phyloP scores from a whole-genome alignment of 352 stramenopile genomes.

The Phytophthora parvispora region DNA sequence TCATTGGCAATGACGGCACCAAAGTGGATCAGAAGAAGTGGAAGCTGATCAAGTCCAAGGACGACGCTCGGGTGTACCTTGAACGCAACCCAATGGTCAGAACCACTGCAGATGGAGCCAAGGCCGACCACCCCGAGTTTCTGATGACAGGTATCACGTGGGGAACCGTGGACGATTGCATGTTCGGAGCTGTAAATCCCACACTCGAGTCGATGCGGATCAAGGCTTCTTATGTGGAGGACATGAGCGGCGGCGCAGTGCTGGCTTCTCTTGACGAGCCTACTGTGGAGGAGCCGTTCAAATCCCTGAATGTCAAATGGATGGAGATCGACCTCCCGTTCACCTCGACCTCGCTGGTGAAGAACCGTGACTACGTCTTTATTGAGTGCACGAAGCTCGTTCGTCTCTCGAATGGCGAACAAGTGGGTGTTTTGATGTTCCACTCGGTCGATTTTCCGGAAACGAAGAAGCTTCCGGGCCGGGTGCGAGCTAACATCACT shows the following conservation, averaged over 20 bases:
- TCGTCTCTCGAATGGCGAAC: slow-evolving; percentile 38
- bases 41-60: slow-evolving; percentile 45
- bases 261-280: slow-evolving; percentile 48
- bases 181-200: slow-evolving; percentile 50
- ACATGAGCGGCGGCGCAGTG: slow-evolving; percentile 49
- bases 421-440: slow-evolving; percentile 53
- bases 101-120: slow-evolving; percentile 2
- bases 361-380: slow-evolving; percentile 59
- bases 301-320: slow-evolving; percentile 47
- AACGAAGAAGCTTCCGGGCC: slow-evolving; percentile 42
- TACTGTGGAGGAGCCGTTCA: slow-evolving; percentile 57
- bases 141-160: slow-evolving; percentile 43
- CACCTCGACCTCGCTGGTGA: slow-evolving; percentile 28
- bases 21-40: slow-evolving; percentile 44
- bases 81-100: slow-evolving; percentile 26
- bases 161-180: slow-evolving; percentile 51
- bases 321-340: slow-evolving; percentile 47
- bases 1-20: slow-evolving; percentile 13
- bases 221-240: slow-evolving; percentile 56
- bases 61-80: slow-evolving; percentile 36
- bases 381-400: slow-evolving; percentile 54
- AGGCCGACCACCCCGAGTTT: slow-evolving; percentile 23
- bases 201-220: slow-evolving; percentile 48
- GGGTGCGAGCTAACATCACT: slow-evolving; percentile 58
- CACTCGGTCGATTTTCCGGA: slow-evolving; percentile 60